Evolutionary conservation across 2,329 filamentous ascomycete genomes (phyloP), one percentile per base, ranked within the genome.

Genomic region (Aspergillus sojae): DNA sequence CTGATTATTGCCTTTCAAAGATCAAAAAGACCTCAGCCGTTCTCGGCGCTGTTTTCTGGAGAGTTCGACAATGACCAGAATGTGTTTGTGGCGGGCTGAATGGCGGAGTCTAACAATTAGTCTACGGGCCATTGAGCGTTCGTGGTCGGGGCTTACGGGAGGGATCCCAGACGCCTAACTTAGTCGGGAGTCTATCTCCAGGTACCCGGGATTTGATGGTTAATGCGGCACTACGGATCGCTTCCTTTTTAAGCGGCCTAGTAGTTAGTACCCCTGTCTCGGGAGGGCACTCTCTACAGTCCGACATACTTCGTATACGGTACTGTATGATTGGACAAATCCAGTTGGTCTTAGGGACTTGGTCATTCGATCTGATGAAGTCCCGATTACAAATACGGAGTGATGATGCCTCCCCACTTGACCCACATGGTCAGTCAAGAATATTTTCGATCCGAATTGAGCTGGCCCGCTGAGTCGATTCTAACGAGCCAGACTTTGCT

Each of bases 41-140:
- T 41, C 39, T 41, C 39, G 6, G 19, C 39, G 2, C 57, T 60
- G 61, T 64, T 58, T 67, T 67, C 62, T 66, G 61, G 65, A 64
- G 54, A 16, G 45, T 62, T 62, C 63, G 62, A 63, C 46, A 39
- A 55, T 36, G 58, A 55, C 43, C 45, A 30, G 59, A 30, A 52
- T 41, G 28, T 41, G 62, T 56, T 54, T 52, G 64, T 67, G 67
- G 67, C 67, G 65, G 63, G 67, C 67, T 69, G 66, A 69, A 64
- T 21, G 56, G 63, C 61, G 62, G 66, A 48, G 56, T 55, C 61
- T 23, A 56, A 46, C 57, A 48, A 50, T 63, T 63, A 55, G 60
- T 43, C 34, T 41, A 23, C 21, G 43, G 57, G 34, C 63, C 63
- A 65, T 55, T 62, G 48, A 64, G 62, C 32, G 50, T 60, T 54